phyloP scores from a whole-genome alignment of 2,329 filamentous ascomycete genomes.

The Colletotrichum sp. region DNA sequence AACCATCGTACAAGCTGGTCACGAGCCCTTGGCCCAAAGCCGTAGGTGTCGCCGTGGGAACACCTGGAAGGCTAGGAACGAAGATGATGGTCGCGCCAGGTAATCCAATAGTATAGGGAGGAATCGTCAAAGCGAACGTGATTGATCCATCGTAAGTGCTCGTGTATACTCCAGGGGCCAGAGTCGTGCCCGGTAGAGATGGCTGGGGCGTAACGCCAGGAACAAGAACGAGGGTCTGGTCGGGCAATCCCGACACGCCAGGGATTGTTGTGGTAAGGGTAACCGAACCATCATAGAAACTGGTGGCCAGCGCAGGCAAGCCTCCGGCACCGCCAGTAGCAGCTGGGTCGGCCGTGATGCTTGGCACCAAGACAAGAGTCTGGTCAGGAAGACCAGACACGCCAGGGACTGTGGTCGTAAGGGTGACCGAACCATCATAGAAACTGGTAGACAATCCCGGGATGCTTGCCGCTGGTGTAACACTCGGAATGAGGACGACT shows the following conservation, averaged over 20 bases:
- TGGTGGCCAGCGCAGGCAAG: background rate
- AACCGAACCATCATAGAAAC: background rate
- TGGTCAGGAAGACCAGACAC: background rate
- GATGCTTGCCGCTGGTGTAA: background rate
- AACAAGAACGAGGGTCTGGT: background rate
- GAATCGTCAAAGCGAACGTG: background rate
- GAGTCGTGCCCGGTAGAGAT: background rate
- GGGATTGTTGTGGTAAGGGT: background rate
- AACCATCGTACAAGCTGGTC: slow-evolving; percentile 10
- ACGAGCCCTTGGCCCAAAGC: background rate
- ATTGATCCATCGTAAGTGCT: background rate
- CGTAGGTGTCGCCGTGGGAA: background rate
- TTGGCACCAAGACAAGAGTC: background rate
- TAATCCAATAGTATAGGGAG: background rate
- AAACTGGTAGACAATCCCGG: background rate
- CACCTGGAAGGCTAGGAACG: background rate
- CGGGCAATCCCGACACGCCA: background rate
- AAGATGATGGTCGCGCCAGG: slow-evolving; percentile 5
- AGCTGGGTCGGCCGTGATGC: background rate
- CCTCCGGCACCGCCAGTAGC: background rate
- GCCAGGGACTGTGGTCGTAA: background rate
- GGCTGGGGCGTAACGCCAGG: background rate
- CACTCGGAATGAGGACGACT: background rate
- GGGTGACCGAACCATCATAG: background rate
- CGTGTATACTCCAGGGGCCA: background rate